Conservation (phyloP, 106 monocot species). For the Dendrobium huoshanense region DNA sequence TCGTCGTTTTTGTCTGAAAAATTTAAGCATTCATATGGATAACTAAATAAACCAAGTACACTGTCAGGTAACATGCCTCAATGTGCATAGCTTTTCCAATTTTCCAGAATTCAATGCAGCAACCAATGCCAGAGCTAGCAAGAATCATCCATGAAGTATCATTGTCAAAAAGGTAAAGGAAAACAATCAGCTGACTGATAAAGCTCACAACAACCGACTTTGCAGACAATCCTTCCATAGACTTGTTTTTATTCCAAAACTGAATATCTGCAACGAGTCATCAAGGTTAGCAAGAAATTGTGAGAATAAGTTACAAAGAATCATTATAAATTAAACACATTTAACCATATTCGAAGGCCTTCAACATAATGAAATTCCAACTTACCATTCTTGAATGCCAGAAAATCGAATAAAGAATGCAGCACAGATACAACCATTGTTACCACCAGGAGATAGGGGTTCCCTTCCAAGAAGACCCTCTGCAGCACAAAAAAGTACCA, state of each 20-base stretch:
- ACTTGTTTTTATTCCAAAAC: slow-evolving; percentile 99
- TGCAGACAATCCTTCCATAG: slow-evolving; percentile 98
- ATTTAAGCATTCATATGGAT: background rate
- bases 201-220: slow-evolving; percentile 97
- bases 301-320: background rate
- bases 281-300: background rate
- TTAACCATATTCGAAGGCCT: background rate
- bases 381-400: slow-evolving; percentile 97
- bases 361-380: slow-evolving; percentile 1
- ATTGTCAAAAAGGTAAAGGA: slow-evolving; percentile 97
- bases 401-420: slow-evolving; percentile 90
- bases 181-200: slow-evolving; percentile 86
- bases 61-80: slow-evolving; percentile 40
- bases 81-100: slow-evolving; percentile 99
- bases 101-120: slow-evolving; percentile 99
- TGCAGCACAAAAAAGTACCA: slow-evolving; percentile 22
- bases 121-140: slow-evolving; percentile 86
- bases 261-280: slow-evolving; percentile 71
- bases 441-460: slow-evolving; percentile 75
- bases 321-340: background rate
- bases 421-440: slow-evolving; percentile 90
- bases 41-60: background rate
- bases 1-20: background rate
- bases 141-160: slow-evolving; percentile 99
- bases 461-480: slow-evolving; percentile 98